These are phyloP conservation scores for Colletotrichum gigasporum DNA, from an alignment of 2,329 filamentous ascomycete genomes.

Conservation along the genomic window DNA sequence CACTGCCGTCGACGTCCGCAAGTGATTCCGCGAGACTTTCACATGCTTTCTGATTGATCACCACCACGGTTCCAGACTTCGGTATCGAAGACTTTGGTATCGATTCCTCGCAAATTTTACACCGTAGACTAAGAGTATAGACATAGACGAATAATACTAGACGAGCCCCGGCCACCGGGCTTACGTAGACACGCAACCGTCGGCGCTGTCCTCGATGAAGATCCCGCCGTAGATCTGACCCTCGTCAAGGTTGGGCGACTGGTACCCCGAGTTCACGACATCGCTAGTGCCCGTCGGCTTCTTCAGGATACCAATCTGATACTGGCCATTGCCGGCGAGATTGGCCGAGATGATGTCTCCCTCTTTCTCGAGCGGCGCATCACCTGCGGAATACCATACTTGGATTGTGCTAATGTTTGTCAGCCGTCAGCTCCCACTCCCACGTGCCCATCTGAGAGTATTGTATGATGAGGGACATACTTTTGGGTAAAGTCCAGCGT, in stretches of 20 bases:
- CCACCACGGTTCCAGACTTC: no score
- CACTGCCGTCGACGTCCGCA: slow-evolving; percentile 16
- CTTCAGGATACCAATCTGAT: slow-evolving; percentile 69
- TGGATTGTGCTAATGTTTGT: slow-evolving; percentile 29
- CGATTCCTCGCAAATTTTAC: background rate
- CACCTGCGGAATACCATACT: slow-evolving; percentile 30
- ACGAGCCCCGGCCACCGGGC: background rate
- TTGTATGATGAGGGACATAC: background rate
- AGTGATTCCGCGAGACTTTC: background rate
- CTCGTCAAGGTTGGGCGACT: slow-evolving; percentile 56
- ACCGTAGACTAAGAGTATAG: background rate
- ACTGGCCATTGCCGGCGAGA: slow-evolving; percentile 18
- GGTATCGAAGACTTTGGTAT: no score
- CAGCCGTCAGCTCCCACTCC: background rate
- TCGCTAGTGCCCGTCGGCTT: slow-evolving; percentile 61
- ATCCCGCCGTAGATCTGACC: slow-evolving; percentile 60
- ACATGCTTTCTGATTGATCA: no score
- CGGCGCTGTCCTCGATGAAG: slow-evolving; percentile 57
- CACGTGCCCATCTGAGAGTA: no score
- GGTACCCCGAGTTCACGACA: slow-evolving; percentile 59
- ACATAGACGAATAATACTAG: background rate
- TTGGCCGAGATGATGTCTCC: slow-evolving; percentile 1
- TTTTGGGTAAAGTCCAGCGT: slow-evolving; percentile 32
- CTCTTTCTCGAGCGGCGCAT: slow-evolving; percentile 14
- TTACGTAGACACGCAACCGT: slow-evolving; percentile 51